Base-by-base conservation (phyloP, 345 rosid species). In the Salix dunnii region DNA sequence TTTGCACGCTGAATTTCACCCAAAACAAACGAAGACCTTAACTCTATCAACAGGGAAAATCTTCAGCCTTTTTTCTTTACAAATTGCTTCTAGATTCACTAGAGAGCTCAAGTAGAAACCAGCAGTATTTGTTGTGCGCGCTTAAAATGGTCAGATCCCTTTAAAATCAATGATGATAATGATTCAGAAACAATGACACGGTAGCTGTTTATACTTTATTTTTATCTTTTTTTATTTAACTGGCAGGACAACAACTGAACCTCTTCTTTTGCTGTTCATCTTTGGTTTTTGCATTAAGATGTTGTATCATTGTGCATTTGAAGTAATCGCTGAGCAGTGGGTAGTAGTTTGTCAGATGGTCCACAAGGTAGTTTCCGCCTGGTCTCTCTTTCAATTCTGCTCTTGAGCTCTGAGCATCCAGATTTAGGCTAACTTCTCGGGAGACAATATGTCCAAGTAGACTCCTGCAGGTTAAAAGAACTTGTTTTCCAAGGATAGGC, bases 401-500 rank as follows among this genome's bases (percentile, higher is more conserved):
- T 84, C 80, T 88, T 92, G 67, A 94, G 90, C 80, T 94, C 92
- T 88, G 17, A 94, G 87, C 84, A 94, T 80, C 77, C 87, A 81
- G 82, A 91, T 90, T 85, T 91, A 95, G 73, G 86, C 86, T 62
- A 94, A 86, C 84, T 92, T 92, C 85, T 94, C 95, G 5, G 92
- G 91, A 11, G 97, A 92, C 73, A 92, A 68, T 84, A 88, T 90
- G 55, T 91, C 94, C 95, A 97, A 91, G 65, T 94, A 92, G 74
- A 92, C 90, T 36, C 97, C 97, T 94, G 68, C 77, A 75, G 5
- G 30, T 55, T 5, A 48, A 72, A 48, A 43, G 51, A 14, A 28
- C 33, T 70, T 35, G 62, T 53, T 53, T 53, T 64, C 6, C n/a
- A 58, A 38, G 5, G 48, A 68, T 55, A 6, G 28, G 46, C 0